Conservation (phyloP, 2,329 filamentous ascomycete species). For the Orbilia javanica region DNA sequence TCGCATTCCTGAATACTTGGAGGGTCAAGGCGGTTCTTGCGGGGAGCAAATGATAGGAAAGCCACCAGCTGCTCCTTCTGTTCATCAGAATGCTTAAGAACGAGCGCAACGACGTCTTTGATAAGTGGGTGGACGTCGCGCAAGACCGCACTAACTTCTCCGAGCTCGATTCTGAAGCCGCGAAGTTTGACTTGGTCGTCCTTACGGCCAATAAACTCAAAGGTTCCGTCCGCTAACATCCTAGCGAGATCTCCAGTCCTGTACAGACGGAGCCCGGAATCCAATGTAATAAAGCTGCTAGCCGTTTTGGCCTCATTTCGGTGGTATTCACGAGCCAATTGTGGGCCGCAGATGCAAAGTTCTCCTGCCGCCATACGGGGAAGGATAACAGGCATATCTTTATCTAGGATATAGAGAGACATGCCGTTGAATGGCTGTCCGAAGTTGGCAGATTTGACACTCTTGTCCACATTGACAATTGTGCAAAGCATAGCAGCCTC, state of each 20-base stretch:
- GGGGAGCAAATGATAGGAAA: conserved; percentile 73
- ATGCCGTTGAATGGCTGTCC: conserved; percentile 66
- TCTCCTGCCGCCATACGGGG: conserved; percentile 67
- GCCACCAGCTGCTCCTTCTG: conserved; percentile 72
- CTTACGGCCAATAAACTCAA: conserved; percentile 78
- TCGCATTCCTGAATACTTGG: conserved; percentile 61
- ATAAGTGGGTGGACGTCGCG: conserved; percentile 68
- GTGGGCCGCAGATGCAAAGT: conserved; percentile 67
- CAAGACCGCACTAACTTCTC: conserved; percentile 77
- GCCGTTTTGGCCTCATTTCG: conserved; percentile 47
- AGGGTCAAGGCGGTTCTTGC: conserved; percentile 63
- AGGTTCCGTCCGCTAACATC: conserved; percentile 80
- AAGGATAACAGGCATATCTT: conserved; percentile 62
- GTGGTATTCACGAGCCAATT: conserved; percentile 67
- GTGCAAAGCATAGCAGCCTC: conserved; percentile 68
- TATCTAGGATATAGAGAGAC: conserved; percentile 65
- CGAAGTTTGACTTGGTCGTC: conserved; percentile 87
- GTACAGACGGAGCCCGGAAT: conserved; percentile 70
- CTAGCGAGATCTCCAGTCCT: conserved; percentile 85
- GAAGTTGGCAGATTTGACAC: conserved; percentile 65
- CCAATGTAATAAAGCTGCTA: conserved; percentile 47
- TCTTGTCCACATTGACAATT: conserved; percentile 63
- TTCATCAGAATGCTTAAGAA: conserved; percentile 67
- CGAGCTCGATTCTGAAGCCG: conserved; percentile 82
- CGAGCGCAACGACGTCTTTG: conserved; percentile 74